These are phyloP conservation scores for Ophiostoma quercus DNA, from an alignment of 2,329 filamentous ascomycete genomes.

Conservation along the genomic window DNA sequence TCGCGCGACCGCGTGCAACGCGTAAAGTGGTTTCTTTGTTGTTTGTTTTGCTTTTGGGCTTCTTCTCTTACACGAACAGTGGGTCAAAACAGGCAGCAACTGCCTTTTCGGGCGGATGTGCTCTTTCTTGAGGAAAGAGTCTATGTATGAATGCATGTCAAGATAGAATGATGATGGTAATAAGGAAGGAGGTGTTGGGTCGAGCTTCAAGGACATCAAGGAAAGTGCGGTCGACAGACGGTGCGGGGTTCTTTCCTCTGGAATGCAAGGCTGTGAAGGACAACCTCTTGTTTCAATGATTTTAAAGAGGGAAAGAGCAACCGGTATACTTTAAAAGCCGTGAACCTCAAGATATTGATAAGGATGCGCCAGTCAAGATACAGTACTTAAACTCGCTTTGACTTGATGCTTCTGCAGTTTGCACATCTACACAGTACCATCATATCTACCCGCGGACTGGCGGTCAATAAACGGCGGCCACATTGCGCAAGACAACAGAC, in stretches of 20 bases:
- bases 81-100: constrained; percentile 17
- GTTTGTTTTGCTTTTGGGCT: neutral
- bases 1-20: constrained; percentile 1
- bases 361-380: too few relatives aligned
- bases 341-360: too few relatives aligned
- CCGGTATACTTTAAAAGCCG: neutral
- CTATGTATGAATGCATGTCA: neutral
- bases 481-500: constrained; percentile 12
- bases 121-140: neutral
- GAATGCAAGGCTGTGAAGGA: neutral
- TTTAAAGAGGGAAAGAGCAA: neutral
- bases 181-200: neutral
- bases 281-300: too few relatives aligned
- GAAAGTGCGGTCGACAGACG: neutral
- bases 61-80: constrained; percentile 13
- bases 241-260: constrained; percentile 19
- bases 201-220: neutral
- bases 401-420: too few relatives aligned
- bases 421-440: too few relatives aligned
- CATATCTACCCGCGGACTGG: neutral
- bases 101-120: neutral
- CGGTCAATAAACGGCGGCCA: constrained; percentile 15
- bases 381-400: too few relatives aligned
- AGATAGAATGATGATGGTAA: neutral
- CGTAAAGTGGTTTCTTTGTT: constrained; percentile 16